phyloP scores from a whole-genome alignment of 2,329 filamentous ascomycete species.

The Parastagonospora nodorum region DNA sequence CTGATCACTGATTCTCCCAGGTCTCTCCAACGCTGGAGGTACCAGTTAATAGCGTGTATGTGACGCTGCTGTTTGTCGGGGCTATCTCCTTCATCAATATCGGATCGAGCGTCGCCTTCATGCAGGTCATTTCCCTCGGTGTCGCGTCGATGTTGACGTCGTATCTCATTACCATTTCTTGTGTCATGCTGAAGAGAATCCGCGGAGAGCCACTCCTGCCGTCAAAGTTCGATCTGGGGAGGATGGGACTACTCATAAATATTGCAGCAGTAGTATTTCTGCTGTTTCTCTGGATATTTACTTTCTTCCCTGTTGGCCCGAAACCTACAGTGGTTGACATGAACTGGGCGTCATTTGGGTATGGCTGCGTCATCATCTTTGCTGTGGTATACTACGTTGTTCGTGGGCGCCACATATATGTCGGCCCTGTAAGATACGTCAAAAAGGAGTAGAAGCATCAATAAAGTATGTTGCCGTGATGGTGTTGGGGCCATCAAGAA shows the following conservation, averaged over 20 bases:
- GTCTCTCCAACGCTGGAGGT: constrained; percentile 1
- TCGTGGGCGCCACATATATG: constrained; percentile 46
- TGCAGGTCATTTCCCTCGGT: constrained; percentile 17
- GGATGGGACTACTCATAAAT: constrained; percentile 50
- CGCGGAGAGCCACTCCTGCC: constrained; percentile 49
- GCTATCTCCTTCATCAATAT: constrained; percentile 56
- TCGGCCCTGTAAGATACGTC: constrained; percentile 25
- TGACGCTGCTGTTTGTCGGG: constrained; percentile 46
- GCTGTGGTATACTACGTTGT: constrained; percentile 49
- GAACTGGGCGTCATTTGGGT: constrained; percentile 54
- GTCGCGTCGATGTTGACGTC: constrained; percentile 17
- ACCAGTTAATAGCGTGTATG: constrained; percentile 50
- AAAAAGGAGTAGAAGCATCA: constrained; percentile 3
- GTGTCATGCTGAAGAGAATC: constrained; percentile 50
- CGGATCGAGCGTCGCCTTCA: constrained; percentile 43
- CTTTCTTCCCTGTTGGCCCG: constrained; percentile 46
- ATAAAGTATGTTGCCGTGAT: neutral
- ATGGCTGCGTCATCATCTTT: constrained; percentile 48
- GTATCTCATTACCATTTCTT: constrained; percentile 50
- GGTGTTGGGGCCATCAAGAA: neutral
- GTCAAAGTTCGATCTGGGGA: constrained; percentile 53
- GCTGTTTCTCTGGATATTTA: constrained; percentile 46
- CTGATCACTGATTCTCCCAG: neutral
- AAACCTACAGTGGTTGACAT: constrained; percentile 36
- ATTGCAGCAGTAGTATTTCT: constrained; percentile 46